Base-by-base conservation (phyloP, 257 asterid genomes). In the Galeopsis tetrahit region DNA sequence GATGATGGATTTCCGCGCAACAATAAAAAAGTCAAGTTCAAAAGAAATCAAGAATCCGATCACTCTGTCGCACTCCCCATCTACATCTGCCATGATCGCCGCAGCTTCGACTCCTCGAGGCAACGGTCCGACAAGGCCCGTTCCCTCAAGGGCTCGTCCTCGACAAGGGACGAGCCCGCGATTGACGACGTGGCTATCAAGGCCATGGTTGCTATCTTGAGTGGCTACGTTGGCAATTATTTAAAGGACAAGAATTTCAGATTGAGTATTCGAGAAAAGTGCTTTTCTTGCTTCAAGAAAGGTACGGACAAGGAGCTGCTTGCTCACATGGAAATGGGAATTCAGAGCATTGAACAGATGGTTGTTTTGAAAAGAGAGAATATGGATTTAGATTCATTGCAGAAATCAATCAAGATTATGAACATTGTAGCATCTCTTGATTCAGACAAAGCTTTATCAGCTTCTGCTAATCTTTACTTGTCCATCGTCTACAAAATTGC, bases 71-170 rank as follows among this genome's bases (percentile, higher is more conserved):
- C 84, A 10, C 81, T 92, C 62, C 92, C 94, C 36, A 88, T 86
- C 71, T 87, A 82, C 86, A 78, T 92, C 74, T 88, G 98, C 83
- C 92, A 86, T 76, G 89, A 84, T 58, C 84, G 89, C 42, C 74
- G 82, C 62, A 78, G 90, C 80, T 75, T 77, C 21, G 91, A 83
- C 65, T 76, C 81, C 51, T 67, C 79, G 66, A 49, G 15, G 75
- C 32, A 85, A 69, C 75, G 75, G 87, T 63, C 75, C 28, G 28
- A 21, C 28, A 21, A 21, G 62, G 75, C 87, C 70, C 74, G 63
- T 55, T 82, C 87, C 2, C 31, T 73, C 14, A 77, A 69, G 39
- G 81, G 65, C 57, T 77, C 90, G 33, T 76, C 90, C 2, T 80
- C 90, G 0, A 78, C 60, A 0, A 76, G 62, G 62, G 86, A 76